These are phyloP conservation scores for Trametopsis cervina DNA, from an alignment of 768 basidiomycete genomes.

Conservation along the genomic window DNA sequence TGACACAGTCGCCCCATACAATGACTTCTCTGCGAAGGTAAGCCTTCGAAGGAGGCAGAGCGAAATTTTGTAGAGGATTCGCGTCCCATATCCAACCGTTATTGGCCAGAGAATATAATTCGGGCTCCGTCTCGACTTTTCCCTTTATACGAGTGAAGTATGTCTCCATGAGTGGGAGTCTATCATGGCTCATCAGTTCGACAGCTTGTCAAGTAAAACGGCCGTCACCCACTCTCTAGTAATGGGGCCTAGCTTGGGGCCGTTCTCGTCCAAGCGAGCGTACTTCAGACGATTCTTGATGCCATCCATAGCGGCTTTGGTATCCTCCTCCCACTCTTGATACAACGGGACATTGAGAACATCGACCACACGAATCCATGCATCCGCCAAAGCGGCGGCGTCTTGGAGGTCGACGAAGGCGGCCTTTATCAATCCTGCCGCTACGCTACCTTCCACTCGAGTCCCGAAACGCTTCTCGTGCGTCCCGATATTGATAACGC, in stretches of 20 bases:
- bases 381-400: conserved; percentile 49
- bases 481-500: conserved; percentile 52
- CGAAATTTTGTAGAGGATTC: conserved; percentile 92
- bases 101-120: conserved; percentile 79
- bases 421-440: conserved; percentile 71
- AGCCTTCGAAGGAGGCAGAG: conserved; percentile 84
- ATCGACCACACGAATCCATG: conserved; percentile 76
- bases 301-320: conserved; percentile 61
- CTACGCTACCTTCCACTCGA: conserved; percentile 50
- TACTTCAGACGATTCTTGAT: conserved; percentile 76
- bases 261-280: conserved; percentile 72
- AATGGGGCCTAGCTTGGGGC: conserved; percentile 81
- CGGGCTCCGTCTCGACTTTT: conserved; percentile 36
- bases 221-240: conserved; percentile 42
- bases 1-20: conserved; percentile 97
- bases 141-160: conserved; percentile 84
- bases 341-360: conserved; percentile 88
- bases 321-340: conserved; percentile 80
- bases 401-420: conserved; percentile 45
- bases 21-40: conserved; percentile 96
- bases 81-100: conserved; percentile 99
- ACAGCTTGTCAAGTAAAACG: not conserved
- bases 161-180: conserved; percentile 78
- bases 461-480: conserved; percentile 65
- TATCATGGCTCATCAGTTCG: conserved; percentile 24